Percentiles rank a stretch among this genome's conserved stretches.
These are phyloP conservation scores for Capsicum chinense DNA, from an alignment of 257 asterid genomes.

Conservation along the genomic window DNA sequence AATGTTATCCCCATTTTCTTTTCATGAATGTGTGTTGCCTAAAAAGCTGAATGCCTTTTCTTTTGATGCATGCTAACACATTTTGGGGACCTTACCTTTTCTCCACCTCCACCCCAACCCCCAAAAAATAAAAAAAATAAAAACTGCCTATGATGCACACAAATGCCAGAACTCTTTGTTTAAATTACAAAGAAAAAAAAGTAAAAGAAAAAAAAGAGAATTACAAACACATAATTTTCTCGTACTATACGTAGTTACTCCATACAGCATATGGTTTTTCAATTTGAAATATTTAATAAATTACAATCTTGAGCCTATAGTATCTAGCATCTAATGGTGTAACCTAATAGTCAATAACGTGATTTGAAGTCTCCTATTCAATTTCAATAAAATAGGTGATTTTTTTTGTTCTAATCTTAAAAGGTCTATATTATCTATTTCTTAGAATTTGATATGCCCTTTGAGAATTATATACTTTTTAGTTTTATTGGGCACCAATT, in stretches of 20 bases:
- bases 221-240: background rate
- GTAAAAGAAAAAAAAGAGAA: too few relatives aligned
- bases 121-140: background rate
- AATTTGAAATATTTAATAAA: too few relatives aligned
- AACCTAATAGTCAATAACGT: too few relatives aligned
- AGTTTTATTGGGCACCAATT: too few relatives aligned
- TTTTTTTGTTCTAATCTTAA: too few relatives aligned
- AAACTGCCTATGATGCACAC: background rate
- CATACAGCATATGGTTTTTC: background rate
- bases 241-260: background rate
- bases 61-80: slow-evolving; percentile 15
- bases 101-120: background rate
- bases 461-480: too few relatives aligned
- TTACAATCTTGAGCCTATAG: too few relatives aligned
- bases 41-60: background rate
- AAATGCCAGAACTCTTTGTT: background rate
- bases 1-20: background rate
- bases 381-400: too few relatives aligned
- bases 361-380: too few relatives aligned
- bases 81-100: slow-evolving; percentile 16
- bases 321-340: too few relatives aligned
- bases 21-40: slow-evolving; percentile 22
- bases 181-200: background rate
- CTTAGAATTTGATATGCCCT: too few relatives aligned
- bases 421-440: too few relatives aligned